These are phyloP conservation scores for Penicillium soppii DNA, from an alignment of 495 filamentous ascomycete species.

Conservation along the genomic window DNA sequence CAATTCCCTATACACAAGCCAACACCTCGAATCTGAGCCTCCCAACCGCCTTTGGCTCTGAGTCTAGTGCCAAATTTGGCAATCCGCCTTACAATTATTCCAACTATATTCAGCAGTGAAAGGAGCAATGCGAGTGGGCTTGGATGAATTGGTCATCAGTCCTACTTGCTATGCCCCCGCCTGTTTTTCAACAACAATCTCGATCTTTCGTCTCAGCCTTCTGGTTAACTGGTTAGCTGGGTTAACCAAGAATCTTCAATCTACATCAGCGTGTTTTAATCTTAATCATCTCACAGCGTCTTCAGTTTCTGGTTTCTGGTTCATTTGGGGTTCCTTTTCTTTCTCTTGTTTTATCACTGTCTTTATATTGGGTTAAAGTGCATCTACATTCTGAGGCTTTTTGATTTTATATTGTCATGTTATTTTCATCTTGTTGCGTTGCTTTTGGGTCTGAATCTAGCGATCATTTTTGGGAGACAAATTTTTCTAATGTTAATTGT, in stretches of 20 bases:
- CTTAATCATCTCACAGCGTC: conserved; percentile 18
- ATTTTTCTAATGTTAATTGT: conserved; percentile 12
- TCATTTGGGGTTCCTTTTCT: not conserved
- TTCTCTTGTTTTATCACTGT: conserved; percentile 3
- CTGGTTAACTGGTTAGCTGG: conserved; percentile 12
- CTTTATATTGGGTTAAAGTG: not conserved
- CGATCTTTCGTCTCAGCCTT: not conserved
- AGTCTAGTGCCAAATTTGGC: conserved; percentile 29
- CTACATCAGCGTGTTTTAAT: conserved; percentile 24
- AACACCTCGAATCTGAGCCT: conserved; percentile 42
- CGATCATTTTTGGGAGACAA: conserved; percentile 1
- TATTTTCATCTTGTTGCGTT: conserved; percentile 2
- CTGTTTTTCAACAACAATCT: not conserved
- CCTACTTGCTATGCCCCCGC: conserved; percentile 7
- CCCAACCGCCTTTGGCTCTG: conserved; percentile 33
- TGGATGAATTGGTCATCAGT: conserved; percentile 6
- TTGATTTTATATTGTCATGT: not conserved
- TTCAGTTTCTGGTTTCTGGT: conserved; percentile 1
- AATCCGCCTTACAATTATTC: conserved; percentile 37
- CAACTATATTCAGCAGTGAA: conserved; percentile 30
- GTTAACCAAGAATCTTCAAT: conserved; percentile 9
- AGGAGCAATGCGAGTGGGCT: conserved; percentile 10
- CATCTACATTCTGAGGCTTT: not conserved
- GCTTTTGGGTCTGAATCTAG: conserved; percentile 1
- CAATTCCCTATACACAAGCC: conserved; percentile 32